Evolutionary conservation across 768 basidiomycete genomes (phyloP), one percentile per base, ranked within the genome.

Genomic region (Termitomyces sp.): DNA sequence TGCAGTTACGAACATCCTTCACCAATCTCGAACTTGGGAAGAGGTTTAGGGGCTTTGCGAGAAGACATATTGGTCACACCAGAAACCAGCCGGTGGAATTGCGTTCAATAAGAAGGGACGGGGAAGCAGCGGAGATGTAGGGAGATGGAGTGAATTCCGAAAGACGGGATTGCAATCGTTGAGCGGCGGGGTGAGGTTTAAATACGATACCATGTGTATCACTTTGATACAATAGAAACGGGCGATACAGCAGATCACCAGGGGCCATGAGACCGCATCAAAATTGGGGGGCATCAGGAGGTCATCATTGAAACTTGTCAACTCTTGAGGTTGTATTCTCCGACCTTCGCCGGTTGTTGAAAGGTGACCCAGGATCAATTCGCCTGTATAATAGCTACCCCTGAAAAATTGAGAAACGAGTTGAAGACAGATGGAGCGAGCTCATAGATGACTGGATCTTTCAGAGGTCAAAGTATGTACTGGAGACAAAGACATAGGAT

Each of bases 21-120:
- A 88, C 88, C 86, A 59, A 85, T 80, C 68, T 88, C 83, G 66
- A 89, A 89, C 72, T 84, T 86, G 66, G 88, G 86, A 58, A 88
- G 78, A 64, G 83, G 80, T 75, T 87, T 89, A 56, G 75, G 71
- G 61, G 69, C 71, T 77, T 83, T 88, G 64, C 79, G 78, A 59
- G 78, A 78, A 64, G 82, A 82, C 80, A 83, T n/a, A n/a, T 81
- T 70, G 59, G 66, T 62, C 62, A 67, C 74, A 77, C 75, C 77
- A 76, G 75, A 77, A 71, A 73, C 77, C 77, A 78, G 77, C 75
- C 75, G 74, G 77, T 75, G 75, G 64, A 67, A 61, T 62, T 66
- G 65, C 61, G 63, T 61, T 64, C 54, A 63, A 63, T 57, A 61
- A 40, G 38, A 28, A 22, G 60, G 58, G 64, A 60, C 57, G 63